Percentiles rank a stretch among this genome's conserved stretches.
These are phyloP conservation scores for Kurtzmaniella cleridarum DNA, from an alignment of 805 yeast species.

Conservation along the genomic window DNA sequence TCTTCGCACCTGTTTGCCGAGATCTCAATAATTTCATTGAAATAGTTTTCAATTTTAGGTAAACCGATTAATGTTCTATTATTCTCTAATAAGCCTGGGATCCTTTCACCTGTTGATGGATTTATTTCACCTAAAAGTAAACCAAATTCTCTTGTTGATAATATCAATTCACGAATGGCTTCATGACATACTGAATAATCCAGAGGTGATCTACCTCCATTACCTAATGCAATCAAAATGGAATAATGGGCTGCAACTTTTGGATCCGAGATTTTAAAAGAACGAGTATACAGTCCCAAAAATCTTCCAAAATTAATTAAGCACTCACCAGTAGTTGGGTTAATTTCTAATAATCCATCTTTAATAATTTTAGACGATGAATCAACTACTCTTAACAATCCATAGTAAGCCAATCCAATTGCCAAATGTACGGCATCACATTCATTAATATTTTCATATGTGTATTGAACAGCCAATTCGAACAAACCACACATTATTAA, in stretches of 20 bases:
- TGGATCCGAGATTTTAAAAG: constrained; percentile 82
- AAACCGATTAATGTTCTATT: constrained; percentile 63
- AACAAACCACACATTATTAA: constrained; percentile 72
- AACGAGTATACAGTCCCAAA: constrained; percentile 74
- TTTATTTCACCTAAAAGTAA: constrained; percentile 79
- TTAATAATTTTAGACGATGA: constrained; percentile 15
- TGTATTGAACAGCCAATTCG: constrained; percentile 70
- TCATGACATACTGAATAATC: constrained; percentile 64
- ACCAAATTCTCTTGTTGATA: constrained; percentile 80
- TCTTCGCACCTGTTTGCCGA: constrained; percentile 86
- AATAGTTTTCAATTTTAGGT: constrained; percentile 51
- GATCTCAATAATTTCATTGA: constrained; percentile 69
- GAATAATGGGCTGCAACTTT: constrained; percentile 89
- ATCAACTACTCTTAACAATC: constrained; percentile 52
- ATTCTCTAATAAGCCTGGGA: constrained; percentile 79
- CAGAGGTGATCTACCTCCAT: constrained; percentile 28
- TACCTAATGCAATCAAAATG: constrained; percentile 56
- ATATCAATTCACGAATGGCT: constrained; percentile 74
- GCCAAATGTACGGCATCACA: constrained; percentile 88
- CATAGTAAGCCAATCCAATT: constrained; percentile 70
- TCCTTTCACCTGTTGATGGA: constrained; percentile 60
- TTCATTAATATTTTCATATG: constrained; percentile 56
- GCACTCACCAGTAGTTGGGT: constrained; percentile 26
- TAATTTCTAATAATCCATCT: constrained; percentile 32
- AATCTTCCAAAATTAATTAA: constrained; percentile 52